Evolutionary conservation across 331 rosid genomes (phyloP), one percentile per base, ranked within the genome.

Genomic region (Stylosanthes scabra): DNA sequence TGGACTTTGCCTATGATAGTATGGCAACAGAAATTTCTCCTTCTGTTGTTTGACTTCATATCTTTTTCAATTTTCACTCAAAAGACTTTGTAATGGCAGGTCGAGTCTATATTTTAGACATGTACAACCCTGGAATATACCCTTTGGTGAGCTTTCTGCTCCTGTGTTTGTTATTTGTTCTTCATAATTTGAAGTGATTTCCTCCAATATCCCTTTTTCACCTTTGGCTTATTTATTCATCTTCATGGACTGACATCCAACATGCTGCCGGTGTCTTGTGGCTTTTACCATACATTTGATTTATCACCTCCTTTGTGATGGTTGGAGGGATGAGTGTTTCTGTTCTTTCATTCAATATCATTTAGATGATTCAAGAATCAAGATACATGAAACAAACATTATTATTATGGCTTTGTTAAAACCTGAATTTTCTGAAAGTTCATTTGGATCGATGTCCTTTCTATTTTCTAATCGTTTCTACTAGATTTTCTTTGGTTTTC

Each of bases 61-160:
- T 73, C 60, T 31, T 62, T 11, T 50, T 13, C 41, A 59, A 31
- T 51, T 31, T 69, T 47, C 57, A 59, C 68, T 78, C 47, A 83
- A 51, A 51, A 16, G 50, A 13, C 61, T 89, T 75, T 74, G 52
- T 72, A 41, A 78, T 73, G 67, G 70, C 94, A 93, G 98, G 82
- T 47, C 88, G 94, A 25, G 96, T 89, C 80, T 88, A 91, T 80
- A 83, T 88, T 70, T 80, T 93, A 75, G 98, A 93, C 72, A 83
- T 93, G 90, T 93, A 88, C 88, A 88, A 93, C 83, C 96, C 98
- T 52, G 90, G 88, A 65, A 91, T 91, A 77, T 93, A 91, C 86
- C 98, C 98, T 75, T 72, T 85, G 70, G 97, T 91, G 84, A 86
- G 91, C 81, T 75, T 37, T 66, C 67, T 56, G n/a, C 71, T 80